Base-by-base conservation (phyloP, 2,329 filamentous ascomycete species). In the Calycina herbarum region DNA sequence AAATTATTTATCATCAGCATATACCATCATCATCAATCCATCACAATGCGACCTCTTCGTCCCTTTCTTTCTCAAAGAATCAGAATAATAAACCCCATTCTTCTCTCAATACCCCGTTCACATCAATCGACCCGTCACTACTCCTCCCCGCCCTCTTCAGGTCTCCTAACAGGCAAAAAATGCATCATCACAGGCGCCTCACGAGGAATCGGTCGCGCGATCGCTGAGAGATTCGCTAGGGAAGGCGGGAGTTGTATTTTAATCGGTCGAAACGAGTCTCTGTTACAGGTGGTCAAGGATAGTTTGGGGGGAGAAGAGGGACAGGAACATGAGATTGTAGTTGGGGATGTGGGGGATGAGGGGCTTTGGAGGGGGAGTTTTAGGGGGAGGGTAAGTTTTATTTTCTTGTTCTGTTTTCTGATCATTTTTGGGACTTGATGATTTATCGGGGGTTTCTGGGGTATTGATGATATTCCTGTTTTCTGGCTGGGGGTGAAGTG, bases 131-230 rank as follows among this genome's bases (percentile, higher is more conserved):
- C 27, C 15, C 7, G 15, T 17, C 27, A 42, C 3, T 56, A 2
- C 31, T 10, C 59, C n/a, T 40, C 35, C 11, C 4, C 8, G 3
- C 31, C 4, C 11, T 3, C 17, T 1, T 20, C 45, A 7, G 8
- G 17, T 24, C 45, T n/a, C 8, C 10, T 51, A 10, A 11, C n/a
- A 2, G n/a, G 38, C 40, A 59, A 56, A 56, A 59, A 59, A 42
- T 33, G 8, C 42, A 29, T 63, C 57, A 81, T 93, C 61, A 90
- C 90, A 2, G 91, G 91, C 59, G 90, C 84, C 24, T 89, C 88
- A 56, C 86, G 89, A 24, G 86, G 88, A 62, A 92, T 93, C 70
- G 91, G 91, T 57, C 80, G 82, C 54, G 85, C 86, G 61, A 89
- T 93, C 63, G 89, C 90, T 10, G 76, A 79, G 45, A 81, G 84